Evolutionary conservation across 1,139 yeast species (phyloP).

Genomic region (Kodamaea suecica): DNA sequence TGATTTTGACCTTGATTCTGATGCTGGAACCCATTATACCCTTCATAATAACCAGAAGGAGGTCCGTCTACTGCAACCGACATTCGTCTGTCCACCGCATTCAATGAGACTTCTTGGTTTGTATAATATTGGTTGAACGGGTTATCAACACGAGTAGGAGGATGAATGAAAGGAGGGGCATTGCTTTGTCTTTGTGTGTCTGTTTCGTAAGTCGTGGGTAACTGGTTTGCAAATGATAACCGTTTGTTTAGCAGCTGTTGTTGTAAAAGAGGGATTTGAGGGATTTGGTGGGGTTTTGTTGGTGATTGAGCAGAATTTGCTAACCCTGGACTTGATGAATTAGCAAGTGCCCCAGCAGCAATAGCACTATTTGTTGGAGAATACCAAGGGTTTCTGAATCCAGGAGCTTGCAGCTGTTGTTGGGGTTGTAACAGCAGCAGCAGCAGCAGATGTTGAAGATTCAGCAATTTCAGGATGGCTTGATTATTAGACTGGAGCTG

Average conservation of each 20-base stretch:
- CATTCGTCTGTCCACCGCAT: slow-evolving; percentile 38
- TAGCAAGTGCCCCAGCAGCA: slow-evolving; percentile 2
- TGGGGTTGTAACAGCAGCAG: background rate
- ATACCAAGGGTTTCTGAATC: slow-evolving; percentile 49
- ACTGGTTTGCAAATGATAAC: slow-evolving; percentile 42
- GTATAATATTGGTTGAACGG: slow-evolving; percentile 48
- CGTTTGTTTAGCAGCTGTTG: slow-evolving; percentile 26
- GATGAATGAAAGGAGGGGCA: slow-evolving; percentile 36
- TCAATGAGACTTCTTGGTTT: slow-evolving; percentile 35
- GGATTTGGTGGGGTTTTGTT: slow-evolving; percentile 19
- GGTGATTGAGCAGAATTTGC: slow-evolving; percentile 23
- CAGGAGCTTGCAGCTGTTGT: slow-evolving; percentile 22
- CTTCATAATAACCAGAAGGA: slow-evolving; percentile 8
- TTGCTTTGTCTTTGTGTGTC: slow-evolving; percentile 20
- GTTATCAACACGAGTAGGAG: slow-evolving; percentile 48
- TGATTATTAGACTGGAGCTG: background rate
- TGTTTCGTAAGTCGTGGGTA: slow-evolving; percentile 53
- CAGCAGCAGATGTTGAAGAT: slow-evolving; percentile 13
- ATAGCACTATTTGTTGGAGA: slow-evolving; percentile 18
- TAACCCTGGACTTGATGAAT: slow-evolving; percentile 3
- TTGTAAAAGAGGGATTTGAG: slow-evolving; percentile 23
- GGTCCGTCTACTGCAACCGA: slow-evolving; percentile 41
- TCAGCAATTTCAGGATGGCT: slow-evolving; percentile 5
- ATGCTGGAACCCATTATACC: slow-evolving; percentile 5
- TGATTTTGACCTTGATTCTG: slow-evolving; percentile 5